Evolutionary conservation across 2,329 filamentous ascomycete species (phyloP).

Genomic region (Leptographium lundbergii): DNA sequence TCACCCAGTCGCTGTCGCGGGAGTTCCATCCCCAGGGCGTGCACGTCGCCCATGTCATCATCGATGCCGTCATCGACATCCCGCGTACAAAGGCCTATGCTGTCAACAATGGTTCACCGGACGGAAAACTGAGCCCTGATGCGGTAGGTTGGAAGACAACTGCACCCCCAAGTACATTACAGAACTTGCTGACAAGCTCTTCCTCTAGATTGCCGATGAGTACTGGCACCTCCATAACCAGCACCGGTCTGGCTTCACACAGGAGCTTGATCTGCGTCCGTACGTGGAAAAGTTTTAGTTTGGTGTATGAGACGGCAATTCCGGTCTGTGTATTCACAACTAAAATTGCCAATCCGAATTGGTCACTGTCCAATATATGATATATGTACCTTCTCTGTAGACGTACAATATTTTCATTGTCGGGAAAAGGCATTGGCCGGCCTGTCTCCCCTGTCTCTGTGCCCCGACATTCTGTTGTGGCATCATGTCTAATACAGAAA

Average conservation of each 20-base stretch:
- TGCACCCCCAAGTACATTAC: no score
- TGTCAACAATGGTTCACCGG: constrained; percentile 31
- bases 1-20: constrained; percentile 62
- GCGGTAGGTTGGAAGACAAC: constrained; percentile 41
- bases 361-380: not conserved
- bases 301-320: not conserved
- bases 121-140: constrained; percentile 59
- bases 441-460: not conserved
- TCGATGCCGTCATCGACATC: constrained; percentile 79
- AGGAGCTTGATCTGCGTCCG: constrained; percentile 69
- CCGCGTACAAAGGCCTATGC: constrained; percentile 47
- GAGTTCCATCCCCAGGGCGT: constrained; percentile 79
- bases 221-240: constrained; percentile 82
- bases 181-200: not conserved
- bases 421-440: not conserved
- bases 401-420: not conserved
- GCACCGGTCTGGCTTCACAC: constrained; percentile 64
- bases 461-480: not conserved
- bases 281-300: constrained; percentile 70
- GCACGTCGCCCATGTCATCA: constrained; percentile 70
- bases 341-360: not conserved
- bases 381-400: not conserved
- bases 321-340: not conserved
- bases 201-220: constrained; percentile 61
- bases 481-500: not conserved